A percentile compares a stretch with the other conserved stretches of the same genome.
phyloP scores from a whole-genome alignment of 2,329 filamentous ascomycete genomes.

The Pestalotiopsis sp. region DNA sequence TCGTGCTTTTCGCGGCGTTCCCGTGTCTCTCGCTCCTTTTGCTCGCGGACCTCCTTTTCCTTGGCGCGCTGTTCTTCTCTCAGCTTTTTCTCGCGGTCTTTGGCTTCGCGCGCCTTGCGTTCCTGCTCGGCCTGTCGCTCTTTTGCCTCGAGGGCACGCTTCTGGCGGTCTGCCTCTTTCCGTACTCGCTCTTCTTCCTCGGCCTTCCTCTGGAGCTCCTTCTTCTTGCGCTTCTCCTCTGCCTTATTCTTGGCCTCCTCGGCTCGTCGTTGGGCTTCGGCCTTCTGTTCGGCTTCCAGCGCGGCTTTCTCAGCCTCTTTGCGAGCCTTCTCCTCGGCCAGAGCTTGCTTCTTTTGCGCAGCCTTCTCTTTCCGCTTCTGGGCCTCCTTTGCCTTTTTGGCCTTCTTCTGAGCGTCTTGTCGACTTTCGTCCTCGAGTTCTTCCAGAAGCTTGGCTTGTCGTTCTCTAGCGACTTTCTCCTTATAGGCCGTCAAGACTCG shows the following conservation, averaged over 20 bases:
- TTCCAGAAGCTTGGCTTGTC: conserved; percentile 86
- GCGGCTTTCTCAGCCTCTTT: conserved; percentile 88
- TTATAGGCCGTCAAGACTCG: conserved; percentile 95
- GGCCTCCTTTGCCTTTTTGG: conserved; percentile 91
- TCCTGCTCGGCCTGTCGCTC: conserved; percentile 85
- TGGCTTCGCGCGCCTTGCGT: conserved; percentile 78
- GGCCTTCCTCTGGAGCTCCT: conserved; percentile 85
- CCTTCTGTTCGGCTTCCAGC: conserved; percentile 77
- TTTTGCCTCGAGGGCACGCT: conserved; percentile 79
- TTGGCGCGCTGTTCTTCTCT: conserved; percentile 81
- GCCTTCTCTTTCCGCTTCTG: conserved; percentile 96
- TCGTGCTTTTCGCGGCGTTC: conserved; percentile 61
- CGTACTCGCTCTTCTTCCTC: conserved; percentile 85
- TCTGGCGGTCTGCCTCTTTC: conserved; percentile 84
- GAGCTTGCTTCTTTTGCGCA: conserved; percentile 81
- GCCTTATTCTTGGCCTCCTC: conserved; percentile 81
- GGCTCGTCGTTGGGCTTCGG: conserved; percentile 74
- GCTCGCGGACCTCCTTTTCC: conserved; percentile 77
- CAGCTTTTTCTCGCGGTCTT: conserved; percentile 80
- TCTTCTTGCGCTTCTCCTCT: conserved; percentile 90
- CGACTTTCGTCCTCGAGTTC: conserved; percentile 86
- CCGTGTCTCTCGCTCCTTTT: conserved; percentile 64
- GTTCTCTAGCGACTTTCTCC: conserved; percentile 93
- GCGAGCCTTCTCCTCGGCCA: conserved; percentile 87
- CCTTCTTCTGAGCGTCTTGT: conserved; percentile 77